Evolutionary conservation across 495 filamentous ascomycete species (phyloP).

Genomic region (Podospora bellae-mahoneyi): DNA sequence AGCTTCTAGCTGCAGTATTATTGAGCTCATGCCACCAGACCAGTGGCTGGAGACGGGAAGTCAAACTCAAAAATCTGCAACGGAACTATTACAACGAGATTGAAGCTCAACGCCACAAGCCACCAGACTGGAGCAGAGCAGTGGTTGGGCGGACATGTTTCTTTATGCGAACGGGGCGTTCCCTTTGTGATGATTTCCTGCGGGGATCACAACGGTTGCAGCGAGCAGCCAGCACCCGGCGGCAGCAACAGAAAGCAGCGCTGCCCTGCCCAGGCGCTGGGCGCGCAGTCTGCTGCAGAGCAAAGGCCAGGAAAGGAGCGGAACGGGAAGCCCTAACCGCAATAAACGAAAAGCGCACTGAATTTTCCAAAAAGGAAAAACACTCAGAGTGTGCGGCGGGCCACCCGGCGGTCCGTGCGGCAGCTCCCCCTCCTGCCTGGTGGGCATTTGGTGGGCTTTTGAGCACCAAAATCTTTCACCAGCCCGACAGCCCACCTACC

Average conservation of each 20-base stretch:
- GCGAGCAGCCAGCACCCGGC: background rate
- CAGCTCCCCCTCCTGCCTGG: background rate
- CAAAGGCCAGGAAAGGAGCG: background rate
- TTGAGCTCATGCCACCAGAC: no score
- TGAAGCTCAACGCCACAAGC: background rate
- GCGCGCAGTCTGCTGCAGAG: background rate
- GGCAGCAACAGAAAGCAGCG: conserved; percentile 6
- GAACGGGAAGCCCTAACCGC: conserved; percentile 18
- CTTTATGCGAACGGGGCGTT: conserved; percentile 1
- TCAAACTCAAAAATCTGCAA: background rate
- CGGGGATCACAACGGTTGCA: background rate
- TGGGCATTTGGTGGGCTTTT: no score
- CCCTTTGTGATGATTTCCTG: background rate
- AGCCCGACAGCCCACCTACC: background rate
- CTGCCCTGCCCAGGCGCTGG: background rate
- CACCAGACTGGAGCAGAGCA: background rate
- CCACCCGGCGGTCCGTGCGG: background rate
- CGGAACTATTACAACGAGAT: background rate
- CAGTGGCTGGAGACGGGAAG: no score
- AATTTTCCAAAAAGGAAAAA: conserved; percentile 23
- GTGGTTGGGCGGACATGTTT: background rate
- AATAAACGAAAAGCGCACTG: conserved; percentile 21
- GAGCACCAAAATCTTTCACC: background rate
- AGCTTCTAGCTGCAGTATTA: no score
- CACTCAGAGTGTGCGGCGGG: background rate